These are phyloP conservation scores for Diplocarpon rosae DNA, from an alignment of 2,329 filamentous ascomycete genomes.

Conservation along the genomic window DNA sequence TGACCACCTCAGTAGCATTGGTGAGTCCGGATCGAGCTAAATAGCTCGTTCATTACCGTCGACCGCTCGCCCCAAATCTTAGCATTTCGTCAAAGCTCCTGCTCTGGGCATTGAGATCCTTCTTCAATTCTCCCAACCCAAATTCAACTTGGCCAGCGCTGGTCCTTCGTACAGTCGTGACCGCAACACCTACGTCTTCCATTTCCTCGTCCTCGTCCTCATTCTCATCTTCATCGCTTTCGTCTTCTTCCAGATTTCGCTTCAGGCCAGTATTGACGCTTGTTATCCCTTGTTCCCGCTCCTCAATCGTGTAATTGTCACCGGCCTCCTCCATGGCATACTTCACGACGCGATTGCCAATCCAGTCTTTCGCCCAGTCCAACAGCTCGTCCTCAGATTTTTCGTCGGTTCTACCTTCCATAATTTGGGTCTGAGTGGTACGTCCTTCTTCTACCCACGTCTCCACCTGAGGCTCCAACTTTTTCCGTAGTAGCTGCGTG, in stretches of 20 bases:
- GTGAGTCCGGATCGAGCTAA: too few relatives aligned
- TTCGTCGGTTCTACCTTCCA: conserved; percentile 25
- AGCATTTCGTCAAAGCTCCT: conserved; percentile 34
- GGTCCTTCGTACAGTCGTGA: conserved; percentile 13
- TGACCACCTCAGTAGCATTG: too few relatives aligned
- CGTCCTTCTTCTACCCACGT: conserved; percentile 58
- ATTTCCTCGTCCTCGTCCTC: conserved; percentile 44
- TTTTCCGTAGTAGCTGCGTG: conserved; percentile 66
- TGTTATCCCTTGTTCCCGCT: conserved; percentile 53
- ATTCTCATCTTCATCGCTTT: conserved; percentile 43
- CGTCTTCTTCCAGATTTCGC: conserved; percentile 35
- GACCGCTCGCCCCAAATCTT: conserved; percentile 29
- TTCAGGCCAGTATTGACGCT: conserved; percentile 62
- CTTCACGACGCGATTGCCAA: conserved; percentile 31
- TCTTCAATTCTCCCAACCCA: conserved; percentile 14
- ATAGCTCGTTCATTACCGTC: too few relatives aligned
- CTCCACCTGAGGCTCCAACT: conserved; percentile 68
- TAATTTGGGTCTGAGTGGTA: conserved; percentile 27
- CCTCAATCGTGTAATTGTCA: conserved; percentile 63
- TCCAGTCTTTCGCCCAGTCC: conserved; percentile 32
- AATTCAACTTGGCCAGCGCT: conserved; percentile 12
- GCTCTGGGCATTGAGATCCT: conserved; percentile 12
- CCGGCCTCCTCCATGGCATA: conserved; percentile 38
- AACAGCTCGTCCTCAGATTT: conserved; percentile 48
- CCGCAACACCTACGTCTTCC: conserved; percentile 34